phyloP scores from a whole-genome alignment of 139 green algal genomes.

The Picochlorum sp. region DNA sequence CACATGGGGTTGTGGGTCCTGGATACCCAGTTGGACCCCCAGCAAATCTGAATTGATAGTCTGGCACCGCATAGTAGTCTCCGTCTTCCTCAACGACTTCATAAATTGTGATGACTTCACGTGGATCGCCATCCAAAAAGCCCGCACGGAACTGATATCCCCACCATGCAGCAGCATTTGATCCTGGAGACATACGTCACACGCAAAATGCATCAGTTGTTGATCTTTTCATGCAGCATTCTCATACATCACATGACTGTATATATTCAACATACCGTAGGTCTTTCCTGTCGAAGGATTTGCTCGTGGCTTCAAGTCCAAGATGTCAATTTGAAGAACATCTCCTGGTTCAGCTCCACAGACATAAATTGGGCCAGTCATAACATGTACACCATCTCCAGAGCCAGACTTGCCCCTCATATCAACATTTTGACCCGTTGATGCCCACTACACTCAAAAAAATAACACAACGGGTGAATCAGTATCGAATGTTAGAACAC shows the following conservation, averaged over 20 bases:
- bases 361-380: conserved; percentile 49
- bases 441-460: not conserved
- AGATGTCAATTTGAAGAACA: conserved; percentile 50
- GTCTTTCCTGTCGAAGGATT: conserved; percentile 47
- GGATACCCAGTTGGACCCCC: conserved; percentile 19
- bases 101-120: conserved; percentile 55
- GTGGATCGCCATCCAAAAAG: conserved; percentile 31
- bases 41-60: conserved; percentile 44
- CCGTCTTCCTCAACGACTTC: conserved; percentile 31
- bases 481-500: too few species aligned
- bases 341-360: conserved; percentile 43
- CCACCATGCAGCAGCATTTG: conserved; percentile 49
- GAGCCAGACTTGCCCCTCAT: conserved; percentile 32
- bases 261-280: conserved; percentile 7
- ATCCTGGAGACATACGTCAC: conserved; percentile 3
- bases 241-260: too few species aligned
- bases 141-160: conserved; percentile 45
- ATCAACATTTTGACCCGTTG: conserved; percentile 10
- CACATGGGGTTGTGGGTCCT: conserved; percentile 19
- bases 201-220: too few species aligned
- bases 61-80: conserved; percentile 31
- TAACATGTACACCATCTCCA: conserved; percentile 51
- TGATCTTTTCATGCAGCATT: too few species aligned
- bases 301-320: conserved; percentile 39
- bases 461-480: too few species aligned